Evolutionary conservation across 495 filamentous ascomycete genomes (phyloP).

Genomic region (Venustampulla echinocandica): DNA sequence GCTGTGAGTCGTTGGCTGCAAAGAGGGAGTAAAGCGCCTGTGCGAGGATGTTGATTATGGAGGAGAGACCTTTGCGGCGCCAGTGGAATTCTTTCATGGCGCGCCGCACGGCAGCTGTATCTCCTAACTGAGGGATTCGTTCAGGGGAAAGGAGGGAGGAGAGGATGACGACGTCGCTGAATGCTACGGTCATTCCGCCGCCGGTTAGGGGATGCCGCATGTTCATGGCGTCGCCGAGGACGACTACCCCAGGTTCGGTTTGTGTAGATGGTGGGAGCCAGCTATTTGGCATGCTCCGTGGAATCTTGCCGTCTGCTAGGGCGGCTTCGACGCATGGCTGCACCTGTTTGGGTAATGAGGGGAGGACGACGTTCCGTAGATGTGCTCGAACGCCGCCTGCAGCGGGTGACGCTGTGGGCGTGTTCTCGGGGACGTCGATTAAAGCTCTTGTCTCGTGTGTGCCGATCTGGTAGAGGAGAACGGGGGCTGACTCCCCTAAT

Average conservation of each 20-base stretch:
- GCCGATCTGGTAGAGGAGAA: slow-evolving; percentile 95
- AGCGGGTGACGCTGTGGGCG: slow-evolving; percentile 57
- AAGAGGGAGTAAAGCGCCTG: slow-evolving; percentile 87
- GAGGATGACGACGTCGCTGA: slow-evolving; percentile 69
- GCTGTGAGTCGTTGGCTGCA: slow-evolving; percentile 70
- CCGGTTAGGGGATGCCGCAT: slow-evolving; percentile 86
- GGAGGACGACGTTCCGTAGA: slow-evolving; percentile 66
- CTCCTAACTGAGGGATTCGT: slow-evolving; percentile 55
- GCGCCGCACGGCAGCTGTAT: slow-evolving; percentile 51
- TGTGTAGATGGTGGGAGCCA: slow-evolving; percentile 71
- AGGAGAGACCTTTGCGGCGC: slow-evolving; percentile 68
- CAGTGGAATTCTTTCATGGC: slow-evolving; percentile 80
- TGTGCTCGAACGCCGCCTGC: slow-evolving; percentile 79
- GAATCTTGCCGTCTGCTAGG: slow-evolving; percentile 59
- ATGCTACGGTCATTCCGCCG: slow-evolving; percentile 79
- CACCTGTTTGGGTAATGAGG: slow-evolving; percentile 61
- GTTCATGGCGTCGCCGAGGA: slow-evolving; percentile 80
- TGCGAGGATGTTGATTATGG: slow-evolving; percentile 92
- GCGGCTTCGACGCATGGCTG: slow-evolving; percentile 68
- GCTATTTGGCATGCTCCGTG: slow-evolving; percentile 81
- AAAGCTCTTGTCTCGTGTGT: slow-evolving; percentile 86
- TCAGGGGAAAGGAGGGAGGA: slow-evolving; percentile 56
- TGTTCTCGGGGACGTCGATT: slow-evolving; percentile 77
- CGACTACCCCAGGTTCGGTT: slow-evolving; percentile 61
- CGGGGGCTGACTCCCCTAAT: slow-evolving; percentile 67